A percentile compares a stretch with the other conserved stretches of the same genome.
These are phyloP conservation scores for Hyaloperonospora arabidopsidis DNA, from an alignment of 352 stramenopile genomes.

Conservation along the genomic window DNA sequence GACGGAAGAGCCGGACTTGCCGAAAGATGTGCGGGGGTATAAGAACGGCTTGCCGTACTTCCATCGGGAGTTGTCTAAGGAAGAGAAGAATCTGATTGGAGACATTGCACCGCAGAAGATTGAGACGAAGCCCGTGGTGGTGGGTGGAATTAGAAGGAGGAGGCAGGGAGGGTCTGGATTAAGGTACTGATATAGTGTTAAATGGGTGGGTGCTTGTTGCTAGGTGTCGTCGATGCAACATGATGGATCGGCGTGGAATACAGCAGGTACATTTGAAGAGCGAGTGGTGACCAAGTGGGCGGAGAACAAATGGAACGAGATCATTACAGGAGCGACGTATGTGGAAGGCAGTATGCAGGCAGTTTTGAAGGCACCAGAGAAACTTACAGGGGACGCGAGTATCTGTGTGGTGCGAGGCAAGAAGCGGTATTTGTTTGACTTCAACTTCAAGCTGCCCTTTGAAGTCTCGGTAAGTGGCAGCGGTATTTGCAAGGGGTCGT, in stretches of 20 bases:
- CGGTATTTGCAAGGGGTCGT: conserved; percentile 50
- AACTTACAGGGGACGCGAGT: conserved; percentile 77
- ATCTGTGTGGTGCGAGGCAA: conserved; percentile 84
- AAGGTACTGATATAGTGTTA: background rate
- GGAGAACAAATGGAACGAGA: conserved; percentile 51
- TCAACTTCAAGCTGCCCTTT: conserved; percentile 68
- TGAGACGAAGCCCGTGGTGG: conserved; percentile 30
- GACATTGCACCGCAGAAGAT: conserved; percentile 90
- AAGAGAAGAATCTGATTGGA: conserved; percentile 93
- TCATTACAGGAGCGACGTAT: conserved; percentile 41
- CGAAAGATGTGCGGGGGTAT: conserved; percentile 59
- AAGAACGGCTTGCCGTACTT: conserved; percentile 92
- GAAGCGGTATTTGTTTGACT: conserved; percentile 86
- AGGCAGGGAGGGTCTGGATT: background rate
- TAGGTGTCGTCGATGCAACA: conserved; percentile 29
- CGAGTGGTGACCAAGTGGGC: conserved; percentile 83
- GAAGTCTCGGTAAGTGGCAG: conserved; percentile 49
- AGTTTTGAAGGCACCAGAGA: conserved; percentile 54
- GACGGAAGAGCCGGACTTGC: conserved; percentile 56
- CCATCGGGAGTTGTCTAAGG: conserved; percentile 93
- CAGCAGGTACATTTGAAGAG: conserved; percentile 88
- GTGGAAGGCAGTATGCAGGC: conserved; percentile 34
- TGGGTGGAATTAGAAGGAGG: conserved; percentile 6
- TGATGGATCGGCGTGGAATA: conserved; percentile 88
- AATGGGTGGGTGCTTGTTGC: background rate